phyloP scores from a whole-genome alignment of 2,329 filamentous ascomycete genomes.

The Cordyceps farinosa region DNA sequence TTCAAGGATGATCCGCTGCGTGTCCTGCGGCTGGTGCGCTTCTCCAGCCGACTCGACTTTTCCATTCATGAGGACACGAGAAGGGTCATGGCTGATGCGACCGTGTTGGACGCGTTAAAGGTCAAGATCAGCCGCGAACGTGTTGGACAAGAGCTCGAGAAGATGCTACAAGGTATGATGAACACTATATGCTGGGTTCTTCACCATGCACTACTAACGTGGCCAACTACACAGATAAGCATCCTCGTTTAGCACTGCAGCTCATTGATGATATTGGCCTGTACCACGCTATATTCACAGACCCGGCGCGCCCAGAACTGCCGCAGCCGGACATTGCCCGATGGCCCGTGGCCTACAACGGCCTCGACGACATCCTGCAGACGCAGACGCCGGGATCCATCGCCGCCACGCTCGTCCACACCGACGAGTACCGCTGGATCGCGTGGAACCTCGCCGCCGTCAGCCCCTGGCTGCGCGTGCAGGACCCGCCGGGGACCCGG shows the following conservation, averaged over 20 bases:
- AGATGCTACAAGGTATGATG: slow-evolving; percentile 71
- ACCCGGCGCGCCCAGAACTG: slow-evolving; percentile 54
- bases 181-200: background rate
- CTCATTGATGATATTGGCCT: slow-evolving; percentile 64
- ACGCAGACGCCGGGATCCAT: slow-evolving; percentile 45
- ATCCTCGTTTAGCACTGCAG: slow-evolving; percentile 59
- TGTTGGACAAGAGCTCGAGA: slow-evolving; percentile 81
- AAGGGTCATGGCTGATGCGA: slow-evolving; percentile 69
- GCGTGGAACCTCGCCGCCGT: slow-evolving; percentile 75
- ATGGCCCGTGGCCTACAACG: slow-evolving; percentile 63
- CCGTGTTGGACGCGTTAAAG: slow-evolving; percentile 75
- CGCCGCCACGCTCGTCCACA: slow-evolving; percentile 54
- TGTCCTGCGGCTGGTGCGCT: slow-evolving; percentile 81
- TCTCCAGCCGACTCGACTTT: slow-evolving; percentile 81
- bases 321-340: slow-evolving; percentile 53
- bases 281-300: slow-evolving; percentile 70
- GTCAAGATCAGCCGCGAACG: slow-evolving; percentile 90
- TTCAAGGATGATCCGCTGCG: slow-evolving; percentile 92
- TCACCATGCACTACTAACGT: background rate
- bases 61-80: slow-evolving; percentile 68
- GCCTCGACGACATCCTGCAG: slow-evolving; percentile 50
- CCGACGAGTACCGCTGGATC: slow-evolving; percentile 63
- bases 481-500: slow-evolving; percentile 39
- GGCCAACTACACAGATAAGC: slow-evolving; percentile 40
- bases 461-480: slow-evolving; percentile 64